Evolutionary conservation across 2,329 filamentous ascomycete species (phyloP), one percentile per base, ranked within the genome.

Genomic region (Incumbomyces lentus): DNA sequence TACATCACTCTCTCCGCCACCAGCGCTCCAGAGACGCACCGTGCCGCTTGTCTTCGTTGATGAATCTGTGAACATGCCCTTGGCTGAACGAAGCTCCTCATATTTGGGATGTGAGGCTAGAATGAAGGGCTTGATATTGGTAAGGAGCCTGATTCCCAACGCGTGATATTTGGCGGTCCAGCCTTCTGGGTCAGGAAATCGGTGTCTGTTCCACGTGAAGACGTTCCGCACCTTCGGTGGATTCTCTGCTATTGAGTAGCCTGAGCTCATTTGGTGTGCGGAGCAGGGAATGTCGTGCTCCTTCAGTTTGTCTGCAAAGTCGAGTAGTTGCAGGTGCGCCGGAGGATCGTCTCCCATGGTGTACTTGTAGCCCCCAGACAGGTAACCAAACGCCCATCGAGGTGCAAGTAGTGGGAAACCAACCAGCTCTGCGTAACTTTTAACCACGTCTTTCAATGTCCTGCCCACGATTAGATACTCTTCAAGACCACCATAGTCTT

Each of bases 91-190:
- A 0, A 86, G 68, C 50, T 74, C 76, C 29, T 75, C 53, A 54
- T 85, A 86, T 40, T 78, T 78, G 0, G 82, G 82, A 51, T 86
- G 83, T 22, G 68, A 83, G 1, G 66, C 72, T 1, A 86, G 67
- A 0, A 86, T 69, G 57, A 86, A 86, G 0, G 82, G 82, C 62
- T 86, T 86, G 52, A 86, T 76, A 52, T 86, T 86, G 16, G 80
- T 78, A 32, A 86, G 71, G 7, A 86, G 65, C 0, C 82, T 71
- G 52, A 87, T 81, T 0, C 82, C 82, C 14, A 75, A 71, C 33
- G 68, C 66, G 57, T 83, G 81, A 52, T 78, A 82, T 38, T 76
- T 72, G 8, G 71, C 65, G 29, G 81, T 74, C 62, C 81, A 86
- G 0, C 63, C 74, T 46, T 79, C 71, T 0, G 82, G 82, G 44